Percentiles rank a stretch among this genome's conserved stretches.
These are phyloP conservation scores for Aspergillus bridgeri DNA, from an alignment of 495 filamentous ascomycete genomes.

Conservation along the genomic window DNA sequence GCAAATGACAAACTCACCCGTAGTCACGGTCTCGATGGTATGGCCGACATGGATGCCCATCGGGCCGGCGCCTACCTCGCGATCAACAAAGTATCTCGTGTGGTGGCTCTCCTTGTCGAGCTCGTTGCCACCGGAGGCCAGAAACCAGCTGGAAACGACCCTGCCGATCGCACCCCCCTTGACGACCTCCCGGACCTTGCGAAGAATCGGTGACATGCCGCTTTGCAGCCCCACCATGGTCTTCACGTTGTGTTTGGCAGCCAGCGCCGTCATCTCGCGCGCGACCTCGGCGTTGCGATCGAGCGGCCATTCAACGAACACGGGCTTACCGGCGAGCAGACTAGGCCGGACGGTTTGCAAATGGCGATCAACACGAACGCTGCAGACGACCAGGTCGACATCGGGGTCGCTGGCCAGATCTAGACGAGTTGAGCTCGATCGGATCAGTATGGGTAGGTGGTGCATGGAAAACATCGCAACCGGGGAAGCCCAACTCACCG, in stretches of 20 bases:
- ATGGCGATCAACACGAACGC: slow-evolving; percentile 42
- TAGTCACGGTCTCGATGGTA: background rate
- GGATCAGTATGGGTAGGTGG: background rate
- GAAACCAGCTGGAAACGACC: slow-evolving; percentile 1
- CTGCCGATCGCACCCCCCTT: slow-evolving; percentile 2
- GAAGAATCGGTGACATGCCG: slow-evolving; percentile 3
- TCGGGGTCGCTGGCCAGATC: slow-evolving; percentile 51
- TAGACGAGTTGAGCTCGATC: background rate
- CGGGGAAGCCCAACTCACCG: background rate
- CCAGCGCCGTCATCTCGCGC: slow-evolving; percentile 4
- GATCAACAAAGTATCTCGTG: slow-evolving; percentile 7
- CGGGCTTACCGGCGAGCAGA: slow-evolving; percentile 53
- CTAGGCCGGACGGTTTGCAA: slow-evolving; percentile 41
- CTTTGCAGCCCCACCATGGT: slow-evolving; percentile 9
- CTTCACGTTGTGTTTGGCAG: background rate
- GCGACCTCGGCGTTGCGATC: slow-evolving; percentile 20
- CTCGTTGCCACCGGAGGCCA: slow-evolving; percentile 1
- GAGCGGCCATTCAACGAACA: slow-evolving; percentile 58
- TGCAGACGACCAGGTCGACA: slow-evolving; percentile 55
- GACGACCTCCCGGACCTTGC: slow-evolving; percentile 3
- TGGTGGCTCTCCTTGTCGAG: slow-evolving; percentile 3
- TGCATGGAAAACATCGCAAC: background rate
- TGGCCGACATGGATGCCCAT: slow-evolving; percentile 12
- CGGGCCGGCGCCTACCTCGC: slow-evolving; percentile 5
- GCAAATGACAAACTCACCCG: slow-evolving; percentile 2